Base-by-base conservation (phyloP, 148 eudicot species). In the Vaccinium macrocarpon region DNA sequence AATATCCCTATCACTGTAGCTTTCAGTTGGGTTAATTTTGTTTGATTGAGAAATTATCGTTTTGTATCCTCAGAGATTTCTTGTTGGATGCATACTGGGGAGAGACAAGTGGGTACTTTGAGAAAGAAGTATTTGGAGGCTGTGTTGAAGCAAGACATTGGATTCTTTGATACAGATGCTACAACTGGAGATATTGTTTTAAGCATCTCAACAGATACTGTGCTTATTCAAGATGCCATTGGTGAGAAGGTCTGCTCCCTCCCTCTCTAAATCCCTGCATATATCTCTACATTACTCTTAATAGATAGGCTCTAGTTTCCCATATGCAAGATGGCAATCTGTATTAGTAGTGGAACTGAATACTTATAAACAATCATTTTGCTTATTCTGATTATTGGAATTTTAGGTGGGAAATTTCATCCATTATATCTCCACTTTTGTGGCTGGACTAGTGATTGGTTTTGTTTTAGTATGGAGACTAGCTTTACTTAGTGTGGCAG, bases 401-500 rank as follows among this genome's bases (percentile, higher is more conserved):
- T 15, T 81, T 13, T 85, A 97, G 99, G 99, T 97, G 86, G 99
- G 99, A 66, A 97, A 97, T 84, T 97, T 97, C 88, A 93, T 97
- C 81, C 99, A 97, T 87, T 95, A 97, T 86, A 91, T 95, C 1
- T 97, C 98, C 18, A 97, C 99, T 15, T 97, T 97, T 86, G 78
- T 97, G 95, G 99, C 99, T 56, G 99, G 99, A 78, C 82, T 97
- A 92, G 98, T 95, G 94, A 98, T 97, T 73, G 99, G 99, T 72
- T 97, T 97, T 85, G 95, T 95, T 68, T 93, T 98, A 71, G 98
- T 98, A 83, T 97, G 99, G 99, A 93, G 87, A 87, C 86, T 97
- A 42, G 99, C 99, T n/a, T 92, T 97, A 79, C 95, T 97, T 25
- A 97, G 99, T 85, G 92, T 97, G 68, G 99, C 99, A 32, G 98